Conservation (phyloP, 768 basidiomycete genomes). For the Gautieria morchelliformis region DNA sequence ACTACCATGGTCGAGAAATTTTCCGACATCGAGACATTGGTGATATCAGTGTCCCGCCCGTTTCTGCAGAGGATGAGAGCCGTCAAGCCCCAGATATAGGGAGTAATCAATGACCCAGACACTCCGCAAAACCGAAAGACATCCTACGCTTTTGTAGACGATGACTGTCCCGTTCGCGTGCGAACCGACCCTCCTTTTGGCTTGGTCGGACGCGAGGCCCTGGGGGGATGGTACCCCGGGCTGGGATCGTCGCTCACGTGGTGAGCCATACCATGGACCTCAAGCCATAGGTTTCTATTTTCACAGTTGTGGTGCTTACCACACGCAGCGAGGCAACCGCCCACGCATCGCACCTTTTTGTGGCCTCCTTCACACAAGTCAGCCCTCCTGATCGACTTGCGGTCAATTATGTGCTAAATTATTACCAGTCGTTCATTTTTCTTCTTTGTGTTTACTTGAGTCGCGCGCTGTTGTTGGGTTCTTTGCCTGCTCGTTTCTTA, state of each 20-base stretch:
- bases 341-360: background rate
- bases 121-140: background rate
- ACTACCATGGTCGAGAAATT: background rate
- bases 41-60: background rate
- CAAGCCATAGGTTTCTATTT: background rate
- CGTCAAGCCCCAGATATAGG: background rate
- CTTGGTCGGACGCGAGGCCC: background rate
- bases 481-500: too few relatives aligned
- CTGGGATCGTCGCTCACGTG: background rate
- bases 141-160: background rate
- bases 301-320: background rate
- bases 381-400: too few relatives aligned
- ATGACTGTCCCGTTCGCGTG: background rate
- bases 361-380: background rate
- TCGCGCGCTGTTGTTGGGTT: background rate
- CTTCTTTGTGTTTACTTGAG: background rate
- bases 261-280: background rate
- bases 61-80: background rate
- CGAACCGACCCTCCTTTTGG: background rate
- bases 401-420: background rate
- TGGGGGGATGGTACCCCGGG: background rate
- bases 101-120: background rate
- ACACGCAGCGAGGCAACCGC: background rate
- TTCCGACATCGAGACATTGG: background rate
- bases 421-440: background rate